These are phyloP conservation scores for Phialemonium atrogriseum DNA, from an alignment of 2,329 filamentous ascomycete species.

Conservation along the genomic window DNA sequence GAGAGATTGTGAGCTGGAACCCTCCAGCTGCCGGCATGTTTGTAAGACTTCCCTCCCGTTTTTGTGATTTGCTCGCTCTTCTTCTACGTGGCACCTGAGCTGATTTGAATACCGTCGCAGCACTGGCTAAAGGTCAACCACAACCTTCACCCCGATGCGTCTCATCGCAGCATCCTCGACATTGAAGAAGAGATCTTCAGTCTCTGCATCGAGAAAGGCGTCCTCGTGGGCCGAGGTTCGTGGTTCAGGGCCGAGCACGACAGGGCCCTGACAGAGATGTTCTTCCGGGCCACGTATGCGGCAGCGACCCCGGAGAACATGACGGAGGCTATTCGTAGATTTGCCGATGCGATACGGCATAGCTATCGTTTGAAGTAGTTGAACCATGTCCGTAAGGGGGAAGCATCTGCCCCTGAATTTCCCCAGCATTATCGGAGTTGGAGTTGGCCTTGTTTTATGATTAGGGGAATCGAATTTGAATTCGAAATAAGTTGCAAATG, in stretches of 20 bases:
- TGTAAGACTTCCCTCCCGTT: constrained; percentile 40
- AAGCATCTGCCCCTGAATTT: too few species aligned
- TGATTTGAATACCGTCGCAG: constrained; percentile 23
- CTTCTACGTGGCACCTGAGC: not conserved
- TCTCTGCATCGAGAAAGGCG: constrained; percentile 64
- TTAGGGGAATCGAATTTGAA: too few species aligned
- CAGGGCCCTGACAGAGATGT: constrained; percentile 55
- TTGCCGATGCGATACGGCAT: constrained; percentile 65
- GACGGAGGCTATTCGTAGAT: constrained; percentile 61
- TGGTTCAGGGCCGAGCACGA: constrained; percentile 81
- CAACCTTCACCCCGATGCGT: constrained; percentile 53
- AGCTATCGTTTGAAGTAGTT: too few species aligned
- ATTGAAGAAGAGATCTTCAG: constrained; percentile 86
- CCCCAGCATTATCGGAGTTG: too few species aligned
- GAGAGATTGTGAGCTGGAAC: constrained; percentile 68
- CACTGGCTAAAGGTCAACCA: constrained; percentile 68
- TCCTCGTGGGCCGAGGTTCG: constrained; percentile 74
- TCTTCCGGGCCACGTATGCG: constrained; percentile 86
- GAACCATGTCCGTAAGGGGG: too few species aligned
- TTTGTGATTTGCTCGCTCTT: constrained; percentile 1
- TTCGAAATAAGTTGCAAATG: too few species aligned
- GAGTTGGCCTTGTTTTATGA: too few species aligned
- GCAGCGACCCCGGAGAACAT: constrained; percentile 66
- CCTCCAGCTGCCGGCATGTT: constrained; percentile 91
- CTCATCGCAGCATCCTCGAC: constrained; percentile 44